Percentiles rank a stretch among this genome's conserved stretches.
Conservation (phyloP, 2,329 filamentous ascomycete genomes). For the Ophiocordyceps unilateralis region DNA sequence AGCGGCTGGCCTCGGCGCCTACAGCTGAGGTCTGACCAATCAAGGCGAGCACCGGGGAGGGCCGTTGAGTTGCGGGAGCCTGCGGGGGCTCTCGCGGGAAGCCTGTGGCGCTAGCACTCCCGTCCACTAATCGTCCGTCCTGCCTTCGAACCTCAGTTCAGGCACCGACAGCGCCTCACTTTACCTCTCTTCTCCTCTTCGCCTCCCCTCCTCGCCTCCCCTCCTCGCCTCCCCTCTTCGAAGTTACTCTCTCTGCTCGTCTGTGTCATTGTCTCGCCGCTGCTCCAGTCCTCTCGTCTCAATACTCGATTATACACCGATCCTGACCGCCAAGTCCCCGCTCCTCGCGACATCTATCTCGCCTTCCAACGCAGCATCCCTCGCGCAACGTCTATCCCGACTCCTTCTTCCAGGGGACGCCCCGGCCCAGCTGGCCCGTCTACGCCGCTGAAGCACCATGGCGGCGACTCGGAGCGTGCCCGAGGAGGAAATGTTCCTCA, state of each 20-base stretch:
- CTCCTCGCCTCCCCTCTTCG: not conserved
- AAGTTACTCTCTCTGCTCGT: no score
- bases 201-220: not conserved
- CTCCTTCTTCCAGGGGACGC: not conserved
- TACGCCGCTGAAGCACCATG: slow-evolving; percentile 18
- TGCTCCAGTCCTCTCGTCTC: no score
- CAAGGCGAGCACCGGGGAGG: not conserved
- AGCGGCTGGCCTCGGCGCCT: not conserved
- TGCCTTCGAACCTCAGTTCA: not conserved
- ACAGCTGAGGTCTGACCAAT: not conserved
- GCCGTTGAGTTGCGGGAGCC: not conserved
- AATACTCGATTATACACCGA: no score
- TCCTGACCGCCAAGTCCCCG: no score
- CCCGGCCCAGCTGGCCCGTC: not conserved
- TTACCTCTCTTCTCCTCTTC: not conserved
- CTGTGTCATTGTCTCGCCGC: no score
- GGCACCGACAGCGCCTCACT: not conserved
- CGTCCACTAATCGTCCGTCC: not conserved
- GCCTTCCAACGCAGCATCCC: no score
- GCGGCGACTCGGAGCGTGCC: slow-evolving; percentile 45
- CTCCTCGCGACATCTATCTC: not conserved
- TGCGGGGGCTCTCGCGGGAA: no score
- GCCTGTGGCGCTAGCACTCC: not conserved
- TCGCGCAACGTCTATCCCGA: not conserved
- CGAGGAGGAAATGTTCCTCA: slow-evolving; percentile 74